These are phyloP conservation scores for Stentor roeselii DNA, from an alignment of 73 alveolate genomes.

Conservation along the genomic window DNA sequence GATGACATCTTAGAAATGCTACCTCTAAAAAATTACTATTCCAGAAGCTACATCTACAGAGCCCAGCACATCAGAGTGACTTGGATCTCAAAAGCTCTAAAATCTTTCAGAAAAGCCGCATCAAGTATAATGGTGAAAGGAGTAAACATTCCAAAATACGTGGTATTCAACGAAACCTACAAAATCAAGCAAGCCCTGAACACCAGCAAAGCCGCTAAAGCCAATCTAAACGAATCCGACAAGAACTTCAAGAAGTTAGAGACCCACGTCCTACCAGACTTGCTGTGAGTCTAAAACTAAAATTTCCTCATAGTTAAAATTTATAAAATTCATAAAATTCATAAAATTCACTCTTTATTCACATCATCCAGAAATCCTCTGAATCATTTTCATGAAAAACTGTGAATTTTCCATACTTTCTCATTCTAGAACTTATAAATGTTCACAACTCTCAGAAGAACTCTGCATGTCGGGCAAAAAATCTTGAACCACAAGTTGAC, in stretches of 20 bases:
- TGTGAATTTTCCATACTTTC: no score
- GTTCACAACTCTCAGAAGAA: no score
- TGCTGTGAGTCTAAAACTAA: no score
- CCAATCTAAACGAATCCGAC: neutral
- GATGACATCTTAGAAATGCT: neutral
- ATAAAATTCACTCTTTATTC: no score
- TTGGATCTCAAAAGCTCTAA: neutral
- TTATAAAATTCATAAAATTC: no score
- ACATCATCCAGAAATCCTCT: no score
- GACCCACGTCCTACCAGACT: no score
- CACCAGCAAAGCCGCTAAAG: neutral
- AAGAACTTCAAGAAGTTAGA: neutral
- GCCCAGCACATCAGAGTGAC: neutral
- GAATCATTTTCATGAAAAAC: no score
- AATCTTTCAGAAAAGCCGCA: neutral
- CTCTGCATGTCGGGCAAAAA: constrained; percentile 15
- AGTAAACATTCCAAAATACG: neutral
- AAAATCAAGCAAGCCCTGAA: neutral
- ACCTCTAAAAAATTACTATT: neutral
- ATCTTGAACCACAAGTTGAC: neutral
- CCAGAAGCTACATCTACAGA: neutral
- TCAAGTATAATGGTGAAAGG: constrained; percentile 1
- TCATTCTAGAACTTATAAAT: no score
- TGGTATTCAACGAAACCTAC: neutral
- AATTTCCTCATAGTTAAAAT: no score